Evolutionary conservation across 495 filamentous ascomycete genomes (phyloP).

Genomic region (Diplogelasinospora grovesii): DNA sequence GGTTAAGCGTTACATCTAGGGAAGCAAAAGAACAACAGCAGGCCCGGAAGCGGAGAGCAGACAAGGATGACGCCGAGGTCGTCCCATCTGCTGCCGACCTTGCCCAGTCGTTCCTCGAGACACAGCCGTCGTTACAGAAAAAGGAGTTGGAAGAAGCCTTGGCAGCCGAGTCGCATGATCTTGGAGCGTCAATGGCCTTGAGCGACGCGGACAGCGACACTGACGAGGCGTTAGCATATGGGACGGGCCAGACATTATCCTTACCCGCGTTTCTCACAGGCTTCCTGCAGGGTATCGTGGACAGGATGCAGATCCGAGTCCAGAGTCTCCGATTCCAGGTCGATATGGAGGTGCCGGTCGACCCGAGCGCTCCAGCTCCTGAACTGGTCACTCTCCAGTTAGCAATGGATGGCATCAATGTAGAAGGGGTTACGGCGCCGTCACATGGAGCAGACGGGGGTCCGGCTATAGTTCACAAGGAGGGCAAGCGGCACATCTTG

Average conservation of each 20-base stretch:
- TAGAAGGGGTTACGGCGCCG: conserved; percentile 55
- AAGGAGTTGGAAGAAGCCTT: conserved; percentile 72
- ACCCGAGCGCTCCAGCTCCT: conserved; percentile 42
- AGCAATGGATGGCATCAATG: conserved; percentile 56
- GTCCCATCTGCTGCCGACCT: conserved; percentile 77
- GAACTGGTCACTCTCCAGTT: conserved; percentile 59
- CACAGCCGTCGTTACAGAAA: conserved; percentile 69
- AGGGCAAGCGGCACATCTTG: conserved; percentile 60
- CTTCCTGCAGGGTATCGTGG: conserved; percentile 75
- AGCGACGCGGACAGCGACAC: conserved; percentile 59
- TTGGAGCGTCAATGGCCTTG: conserved; percentile 46
- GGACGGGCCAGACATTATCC: conserved; percentile 64
- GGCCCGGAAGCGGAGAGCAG: conserved; percentile 22
- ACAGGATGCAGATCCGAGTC: conserved; percentile 68
- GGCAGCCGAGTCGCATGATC: conserved; percentile 56
- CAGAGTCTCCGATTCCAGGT: conserved; percentile 49
- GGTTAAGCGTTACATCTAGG: conserved; percentile 39
- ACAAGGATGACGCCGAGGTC: conserved; percentile 27
- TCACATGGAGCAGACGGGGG: conserved; percentile 21
- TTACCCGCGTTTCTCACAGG: conserved; percentile 76
- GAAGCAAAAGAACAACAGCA: conserved; percentile 25
- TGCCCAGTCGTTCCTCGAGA: conserved; percentile 78
- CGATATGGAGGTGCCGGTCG: conserved; percentile 58
- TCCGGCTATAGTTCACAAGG: conserved; percentile 32
- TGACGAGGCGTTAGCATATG: conserved; percentile 58